phyloP scores from a whole-genome alignment of 78 protist genomes.

The Diacronema lutheri region DNA sequence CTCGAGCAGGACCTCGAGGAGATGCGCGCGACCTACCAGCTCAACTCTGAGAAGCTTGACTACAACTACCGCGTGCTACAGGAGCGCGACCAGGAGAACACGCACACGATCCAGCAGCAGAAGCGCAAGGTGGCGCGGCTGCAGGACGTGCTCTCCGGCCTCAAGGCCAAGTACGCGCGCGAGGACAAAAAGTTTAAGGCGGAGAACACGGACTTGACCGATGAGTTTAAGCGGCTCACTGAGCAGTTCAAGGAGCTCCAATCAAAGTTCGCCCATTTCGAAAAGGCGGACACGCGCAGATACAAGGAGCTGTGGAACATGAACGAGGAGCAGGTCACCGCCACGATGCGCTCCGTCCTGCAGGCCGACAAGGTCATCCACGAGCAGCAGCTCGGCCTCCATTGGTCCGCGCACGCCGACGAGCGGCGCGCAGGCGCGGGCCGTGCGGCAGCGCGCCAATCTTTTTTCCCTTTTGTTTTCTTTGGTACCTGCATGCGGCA shows the following conservation, averaged over 20 bases:
- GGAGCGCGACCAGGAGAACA: slow-evolving; percentile 69
- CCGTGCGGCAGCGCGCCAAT: background rate
- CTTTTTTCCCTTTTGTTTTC: background rate
- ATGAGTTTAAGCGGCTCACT: slow-evolving; percentile 64
- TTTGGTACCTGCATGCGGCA: background rate
- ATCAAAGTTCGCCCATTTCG: slow-evolving; percentile 63
- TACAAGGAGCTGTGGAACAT: slow-evolving; percentile 66
- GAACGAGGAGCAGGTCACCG: slow-evolving; percentile 60
- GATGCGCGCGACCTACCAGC: slow-evolving; percentile 58
- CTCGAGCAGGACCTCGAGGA: slow-evolving; percentile 65
- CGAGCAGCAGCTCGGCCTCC: slow-evolving; percentile 65
- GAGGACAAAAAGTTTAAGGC: slow-evolving; percentile 15
- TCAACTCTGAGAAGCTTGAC: slow-evolving; percentile 76
- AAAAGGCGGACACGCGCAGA: slow-evolving; percentile 39
- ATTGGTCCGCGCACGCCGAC: no score
- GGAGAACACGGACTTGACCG: slow-evolving; percentile 55
- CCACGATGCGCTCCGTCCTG: slow-evolving; percentile 29
- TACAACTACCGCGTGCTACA: slow-evolving; percentile 68
- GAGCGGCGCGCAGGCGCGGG: background rate
- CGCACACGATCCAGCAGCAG: slow-evolving; percentile 50
- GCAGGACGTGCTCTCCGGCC: slow-evolving; percentile 43
- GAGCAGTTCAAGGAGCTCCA: slow-evolving; percentile 79
- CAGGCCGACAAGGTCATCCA: slow-evolving; percentile 63
- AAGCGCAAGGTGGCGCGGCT: slow-evolving; percentile 50
- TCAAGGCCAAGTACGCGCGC: slow-evolving; percentile 14